phyloP scores from a whole-genome alignment of 2,329 filamentous ascomycete genomes.

The Nakataea oryzae region DNA sequence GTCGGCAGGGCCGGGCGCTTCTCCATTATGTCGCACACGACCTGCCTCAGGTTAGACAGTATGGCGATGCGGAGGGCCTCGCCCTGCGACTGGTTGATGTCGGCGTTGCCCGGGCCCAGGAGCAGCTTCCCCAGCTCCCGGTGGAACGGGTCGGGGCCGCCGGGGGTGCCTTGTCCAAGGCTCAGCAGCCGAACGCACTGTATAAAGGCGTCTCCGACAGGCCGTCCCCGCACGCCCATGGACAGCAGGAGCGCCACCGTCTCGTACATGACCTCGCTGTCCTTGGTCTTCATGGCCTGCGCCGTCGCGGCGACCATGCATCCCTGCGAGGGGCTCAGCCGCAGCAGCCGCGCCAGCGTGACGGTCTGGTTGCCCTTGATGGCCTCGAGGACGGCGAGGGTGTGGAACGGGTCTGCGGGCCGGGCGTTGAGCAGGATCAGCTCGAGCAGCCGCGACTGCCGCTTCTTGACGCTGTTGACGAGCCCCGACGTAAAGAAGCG shows the following conservation, averaged over 20 bases:
- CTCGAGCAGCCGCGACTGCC: conserved; percentile 9
- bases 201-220: conserved; percentile 12
- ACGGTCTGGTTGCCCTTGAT: conserved; percentile 11
- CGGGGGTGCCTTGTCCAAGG: conserved; percentile 4
- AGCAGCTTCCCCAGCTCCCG: conserved; percentile 11
- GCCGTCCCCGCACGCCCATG: conserved; percentile 11
- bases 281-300: conserved; percentile 30
- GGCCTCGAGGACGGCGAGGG: conserved; percentile 12
- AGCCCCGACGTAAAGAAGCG: conserved; percentile 12
- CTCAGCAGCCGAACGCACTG: conserved; percentile 9
- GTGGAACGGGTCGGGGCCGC: conserved; percentile 8
- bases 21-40: conserved; percentile 12
- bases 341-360: conserved; percentile 11
- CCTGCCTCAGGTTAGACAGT: conserved; percentile 6
- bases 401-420: conserved; percentile 10
- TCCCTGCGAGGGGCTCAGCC: conserved; percentile 9
- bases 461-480: conserved; percentile 10
- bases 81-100: conserved; percentile 12
- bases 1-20: conserved; percentile 11
- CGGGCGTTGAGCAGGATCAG: conserved; percentile 11
- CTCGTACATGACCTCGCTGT: conserved; percentile 25
- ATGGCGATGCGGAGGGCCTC: conserved; percentile 15
- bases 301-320: conserved; percentile 23
- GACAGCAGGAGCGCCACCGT: conserved; percentile 31
- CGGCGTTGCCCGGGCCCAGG: conserved; percentile 13